These are phyloP conservation scores for Gossypium longicalyx DNA, from an alignment of 345 rosid genomes.

Conservation along the genomic window DNA sequence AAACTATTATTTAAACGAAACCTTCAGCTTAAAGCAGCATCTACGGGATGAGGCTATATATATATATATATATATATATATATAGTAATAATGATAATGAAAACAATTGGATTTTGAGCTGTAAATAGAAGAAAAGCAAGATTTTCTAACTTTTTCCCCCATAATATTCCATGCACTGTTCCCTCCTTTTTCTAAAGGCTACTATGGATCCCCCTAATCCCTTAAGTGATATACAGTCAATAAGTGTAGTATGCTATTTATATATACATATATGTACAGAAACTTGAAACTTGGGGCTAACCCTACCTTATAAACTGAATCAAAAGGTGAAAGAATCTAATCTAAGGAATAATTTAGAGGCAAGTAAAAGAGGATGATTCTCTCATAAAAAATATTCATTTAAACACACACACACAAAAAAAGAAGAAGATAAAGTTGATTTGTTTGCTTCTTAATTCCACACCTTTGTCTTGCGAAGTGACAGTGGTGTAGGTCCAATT, in stretches of 20 bases:
- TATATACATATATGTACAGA: neutral
- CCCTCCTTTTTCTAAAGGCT: slow-evolving; percentile 29
- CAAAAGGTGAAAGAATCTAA: slow-evolving; percentile 22
- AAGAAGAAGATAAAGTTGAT: neutral
- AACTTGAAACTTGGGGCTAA: neutral
- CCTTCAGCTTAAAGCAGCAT: neutral
- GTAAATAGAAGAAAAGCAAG: slow-evolving; percentile 22
- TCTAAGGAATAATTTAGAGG: slow-evolving; percentile 24
- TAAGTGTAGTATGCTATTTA: too few species aligned
- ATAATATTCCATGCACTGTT: slow-evolving; percentile 21
- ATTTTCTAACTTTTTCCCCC: neutral
- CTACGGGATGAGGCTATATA: neutral
- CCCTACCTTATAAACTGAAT: slow-evolving; percentile 4
- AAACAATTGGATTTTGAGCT: slow-evolving; percentile 22
- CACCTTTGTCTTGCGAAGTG: slow-evolving; percentile 24
- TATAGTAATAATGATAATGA: slow-evolving; percentile 8
- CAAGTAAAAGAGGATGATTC: slow-evolving; percentile 17
- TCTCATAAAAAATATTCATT: neutral
- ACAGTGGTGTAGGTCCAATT: slow-evolving; percentile 28
- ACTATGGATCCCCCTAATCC: slow-evolving; percentile 1
- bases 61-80: neutral
- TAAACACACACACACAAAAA: slow-evolving; percentile 9
- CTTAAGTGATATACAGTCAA: neutral
- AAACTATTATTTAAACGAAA: neutral
- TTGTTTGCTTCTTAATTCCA: slow-evolving; percentile 13